Evolutionary conservation across 2,329 filamentous ascomycete genomes (phyloP).

Genomic region (Parastagonospora avenae): DNA sequence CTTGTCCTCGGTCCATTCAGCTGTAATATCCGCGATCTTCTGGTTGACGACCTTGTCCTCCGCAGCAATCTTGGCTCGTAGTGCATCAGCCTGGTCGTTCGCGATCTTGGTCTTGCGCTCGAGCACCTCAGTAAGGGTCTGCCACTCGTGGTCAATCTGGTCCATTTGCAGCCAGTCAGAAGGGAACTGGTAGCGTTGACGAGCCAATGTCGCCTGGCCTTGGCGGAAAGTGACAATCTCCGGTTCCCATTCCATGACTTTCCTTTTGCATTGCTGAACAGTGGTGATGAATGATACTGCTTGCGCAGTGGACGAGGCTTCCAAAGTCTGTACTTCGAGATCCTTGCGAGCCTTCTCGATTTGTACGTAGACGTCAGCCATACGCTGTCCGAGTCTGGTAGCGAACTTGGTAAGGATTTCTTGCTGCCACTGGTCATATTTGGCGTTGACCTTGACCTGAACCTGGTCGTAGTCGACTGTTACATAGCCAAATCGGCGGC

Average conservation of each 20-base stretch:
- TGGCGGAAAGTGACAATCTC: conserved; percentile 96
- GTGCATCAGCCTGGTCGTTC: conserved; percentile 91
- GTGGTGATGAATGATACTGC: conserved; percentile 98
- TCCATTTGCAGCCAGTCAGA: conserved; percentile 94
- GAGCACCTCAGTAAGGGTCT: conserved; percentile 87
- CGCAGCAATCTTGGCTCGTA: conserved; percentile 91
- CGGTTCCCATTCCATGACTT: conserved; percentile 91
- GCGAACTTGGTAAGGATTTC: conserved; percentile 96
- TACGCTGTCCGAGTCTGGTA: conserved; percentile 81
- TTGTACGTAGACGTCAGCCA: conserved; percentile 90
- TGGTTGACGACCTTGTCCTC: conserved; percentile 91
- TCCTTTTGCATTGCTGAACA: conserved; percentile 93
- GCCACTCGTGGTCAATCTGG: conserved; percentile 96
- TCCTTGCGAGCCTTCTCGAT: conserved; percentile 89
- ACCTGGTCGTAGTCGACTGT: conserved; percentile 98
- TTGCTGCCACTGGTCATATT: conserved; percentile 99
- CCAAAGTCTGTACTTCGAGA: conserved; percentile 87
- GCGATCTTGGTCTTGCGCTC: conserved; percentile 93
- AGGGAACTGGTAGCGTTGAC: conserved; percentile 92
- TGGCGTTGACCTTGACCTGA: conserved; percentile 97
- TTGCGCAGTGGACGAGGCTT: conserved; percentile 93
- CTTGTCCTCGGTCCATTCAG: conserved; percentile 94
- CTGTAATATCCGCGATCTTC: conserved; percentile 83
- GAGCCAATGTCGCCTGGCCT: conserved; percentile 87
- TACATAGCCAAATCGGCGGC: conserved; percentile 88